A percentile compares a stretch with the other conserved stretches of the same genome.
Evolutionary conservation across 73 alveolate species (phyloP).

Genomic region (Tetrahymena borealis): DNA sequence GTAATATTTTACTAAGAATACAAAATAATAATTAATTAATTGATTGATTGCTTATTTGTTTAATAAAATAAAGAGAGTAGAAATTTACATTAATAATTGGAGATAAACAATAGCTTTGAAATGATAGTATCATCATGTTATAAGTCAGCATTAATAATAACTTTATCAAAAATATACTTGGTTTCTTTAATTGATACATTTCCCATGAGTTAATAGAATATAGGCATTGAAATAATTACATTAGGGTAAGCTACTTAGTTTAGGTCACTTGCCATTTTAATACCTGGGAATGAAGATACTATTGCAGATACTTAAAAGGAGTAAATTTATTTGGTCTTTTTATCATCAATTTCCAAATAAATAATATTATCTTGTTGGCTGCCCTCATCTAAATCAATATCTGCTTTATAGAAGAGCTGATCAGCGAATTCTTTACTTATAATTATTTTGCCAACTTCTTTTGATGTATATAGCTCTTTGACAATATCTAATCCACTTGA

Average conservation of each 20-base stretch:
- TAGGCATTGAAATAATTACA: slow-evolving; percentile 28
- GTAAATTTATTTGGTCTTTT: neutral
- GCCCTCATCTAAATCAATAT: neutral
- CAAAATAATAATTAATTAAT: neutral
- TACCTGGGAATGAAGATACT: slow-evolving; percentile 26
- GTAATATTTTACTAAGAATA: neutral
- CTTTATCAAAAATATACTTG: neutral
- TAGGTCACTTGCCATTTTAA: slow-evolving; percentile 10
- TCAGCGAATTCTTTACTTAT: slow-evolving; percentile 42
- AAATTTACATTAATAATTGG: neutral
- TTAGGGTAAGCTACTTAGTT: neutral
- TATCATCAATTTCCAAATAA: slow-evolving; percentile 1
- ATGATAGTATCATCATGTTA: neutral
- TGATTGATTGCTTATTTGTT: slow-evolving; percentile 40
- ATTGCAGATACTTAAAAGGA: slow-evolving; percentile 37
- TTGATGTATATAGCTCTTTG: slow-evolving; percentile 57
- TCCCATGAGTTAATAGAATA: neutral
- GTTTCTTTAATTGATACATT: neutral
- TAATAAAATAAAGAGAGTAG: neutral
- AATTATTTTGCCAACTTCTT: slow-evolving; percentile 57
- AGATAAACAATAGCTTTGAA: neutral
- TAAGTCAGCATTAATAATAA: neutral
- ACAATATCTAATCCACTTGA: slow-evolving; percentile 36
- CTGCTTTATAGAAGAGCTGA: slow-evolving; percentile 8
- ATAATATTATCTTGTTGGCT: neutral